phyloP scores from a whole-genome alignment of 2,329 filamentous ascomycete species.

The Xylaria sp. region DNA sequence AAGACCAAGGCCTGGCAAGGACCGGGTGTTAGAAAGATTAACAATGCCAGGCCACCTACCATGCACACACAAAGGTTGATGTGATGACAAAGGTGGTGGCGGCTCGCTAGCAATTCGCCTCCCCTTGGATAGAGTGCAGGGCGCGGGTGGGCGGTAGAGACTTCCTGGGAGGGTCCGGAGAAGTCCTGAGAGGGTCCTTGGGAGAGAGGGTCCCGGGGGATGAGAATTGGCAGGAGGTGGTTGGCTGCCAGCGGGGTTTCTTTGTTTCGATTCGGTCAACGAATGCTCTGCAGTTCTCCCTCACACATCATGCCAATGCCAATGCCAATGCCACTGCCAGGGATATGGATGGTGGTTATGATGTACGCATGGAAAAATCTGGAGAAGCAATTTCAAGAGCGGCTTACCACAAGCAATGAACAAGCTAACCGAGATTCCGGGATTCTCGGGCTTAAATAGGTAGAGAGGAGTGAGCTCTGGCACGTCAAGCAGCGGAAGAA shows the following conservation, averaged over 20 bases:
- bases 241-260: conserved; percentile 1
- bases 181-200: no score
- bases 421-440: not conserved
- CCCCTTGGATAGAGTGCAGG: not conserved
- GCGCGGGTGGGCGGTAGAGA: not conserved
- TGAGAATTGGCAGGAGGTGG: conserved; percentile 2
- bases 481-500: not conserved
- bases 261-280: conserved; percentile 9
- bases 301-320: not conserved
- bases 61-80: not conserved
- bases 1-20: not conserved
- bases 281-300: not conserved
- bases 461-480: not conserved
- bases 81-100: conserved; percentile 6
- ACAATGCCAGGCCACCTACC: conserved; percentile 4
- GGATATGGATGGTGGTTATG: not conserved
- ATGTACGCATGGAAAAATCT: not conserved
- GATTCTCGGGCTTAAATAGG: not conserved
- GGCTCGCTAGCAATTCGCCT: conserved; percentile 7
- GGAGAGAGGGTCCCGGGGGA: not conserved
- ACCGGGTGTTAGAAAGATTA: not conserved
- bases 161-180: no score
- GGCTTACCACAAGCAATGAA: not conserved
- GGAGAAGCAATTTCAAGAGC: not conserved
- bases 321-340: not conserved